Evolutionary conservation across 108 stramenopile species (phyloP), one percentile per base, ranked within the genome.

Genomic region (Cyclotella cryptica): DNA sequence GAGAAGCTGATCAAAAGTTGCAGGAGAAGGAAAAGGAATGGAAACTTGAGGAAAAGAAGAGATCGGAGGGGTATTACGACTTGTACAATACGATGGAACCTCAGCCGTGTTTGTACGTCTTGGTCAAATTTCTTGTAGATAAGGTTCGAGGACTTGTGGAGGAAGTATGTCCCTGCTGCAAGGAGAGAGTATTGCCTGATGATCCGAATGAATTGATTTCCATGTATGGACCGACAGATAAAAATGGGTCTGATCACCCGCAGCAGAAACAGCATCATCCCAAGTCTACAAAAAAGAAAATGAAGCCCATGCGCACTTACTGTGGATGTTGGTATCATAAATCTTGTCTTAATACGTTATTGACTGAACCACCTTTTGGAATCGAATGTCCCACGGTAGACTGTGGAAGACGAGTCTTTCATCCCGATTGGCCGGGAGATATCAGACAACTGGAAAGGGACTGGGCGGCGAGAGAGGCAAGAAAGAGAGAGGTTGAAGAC

Each of bases 301-400:
- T 72, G 77, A 64, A 75, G 39, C 86, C 86, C 1, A 77, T 79
- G 47, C 61, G 83, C 28, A 57, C 54, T 1, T 86, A 81, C 44
- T 86, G 86, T 40, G 82, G 82, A 0, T 84, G 83, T 27, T 86
- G 83, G 83, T 86, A 86, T 66, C 86, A 86, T 28, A 64, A 83
- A 39, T 42, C 66, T 6, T 86, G 86, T 40, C 59, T 86, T 43
- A 79, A 86, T 55, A 71, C 61, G 22, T 84, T 73, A 26, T 72
- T 86, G 70, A 80, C 79, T 12, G 86, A 86, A 44, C 86, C 86
- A 9, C 83, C 86, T 1, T 86, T 86, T 81, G 86, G 86, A 5
- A 58, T 68, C 3, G 73, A 63, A 29, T 86, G 86, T 61, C 78
- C 78, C 0, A 81, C 41, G 9, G 30, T 40, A n/a, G 69, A 43